phyloP scores from a whole-genome alignment of 2,329 filamentous ascomycete genomes.

The Macrophomina pseudophaseolina region DNA sequence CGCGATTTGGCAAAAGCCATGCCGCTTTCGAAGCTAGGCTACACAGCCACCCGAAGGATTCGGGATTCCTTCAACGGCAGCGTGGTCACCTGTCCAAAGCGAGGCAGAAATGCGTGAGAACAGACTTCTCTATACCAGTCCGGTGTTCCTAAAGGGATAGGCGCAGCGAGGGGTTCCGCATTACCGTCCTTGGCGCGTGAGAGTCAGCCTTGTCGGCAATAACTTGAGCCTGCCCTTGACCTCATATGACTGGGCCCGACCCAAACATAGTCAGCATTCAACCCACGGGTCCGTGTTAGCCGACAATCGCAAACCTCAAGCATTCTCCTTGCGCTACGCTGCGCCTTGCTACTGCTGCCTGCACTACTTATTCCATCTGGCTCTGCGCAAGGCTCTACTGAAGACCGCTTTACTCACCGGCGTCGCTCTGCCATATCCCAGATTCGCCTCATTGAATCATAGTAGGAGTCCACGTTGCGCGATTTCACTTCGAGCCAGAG shows the following conservation, averaged over 20 bases:
- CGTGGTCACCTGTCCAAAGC: neutral
- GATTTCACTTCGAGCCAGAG: neutral
- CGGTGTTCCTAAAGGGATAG: neutral
- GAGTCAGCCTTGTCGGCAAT: neutral
- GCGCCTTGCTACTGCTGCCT: constrained; percentile 9
- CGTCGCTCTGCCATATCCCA: neutral
- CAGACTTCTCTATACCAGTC: neutral
- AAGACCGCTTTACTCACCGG: neutral
- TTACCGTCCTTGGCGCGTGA: neutral
- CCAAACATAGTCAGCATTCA: neutral
- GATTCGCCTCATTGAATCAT: neutral
- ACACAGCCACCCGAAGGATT: constrained; percentile 14
- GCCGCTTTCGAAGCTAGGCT: neutral
- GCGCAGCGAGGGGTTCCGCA: neutral
- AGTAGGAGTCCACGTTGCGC: neutral
- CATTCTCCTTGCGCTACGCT: neutral
- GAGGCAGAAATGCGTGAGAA: constrained; percentile 7
- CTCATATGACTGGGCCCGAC: neutral
- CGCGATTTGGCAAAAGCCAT: neutral
- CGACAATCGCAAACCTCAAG: neutral
- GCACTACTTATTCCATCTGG: neutral
- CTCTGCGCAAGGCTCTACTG: neutral
- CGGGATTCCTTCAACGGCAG: neutral
- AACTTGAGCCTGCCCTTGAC: neutral
- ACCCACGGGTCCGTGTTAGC: neutral